These are phyloP conservation scores for Yamadazyma laniorum DNA, from an alignment of 805 yeast genomes.

Conservation along the genomic window DNA sequence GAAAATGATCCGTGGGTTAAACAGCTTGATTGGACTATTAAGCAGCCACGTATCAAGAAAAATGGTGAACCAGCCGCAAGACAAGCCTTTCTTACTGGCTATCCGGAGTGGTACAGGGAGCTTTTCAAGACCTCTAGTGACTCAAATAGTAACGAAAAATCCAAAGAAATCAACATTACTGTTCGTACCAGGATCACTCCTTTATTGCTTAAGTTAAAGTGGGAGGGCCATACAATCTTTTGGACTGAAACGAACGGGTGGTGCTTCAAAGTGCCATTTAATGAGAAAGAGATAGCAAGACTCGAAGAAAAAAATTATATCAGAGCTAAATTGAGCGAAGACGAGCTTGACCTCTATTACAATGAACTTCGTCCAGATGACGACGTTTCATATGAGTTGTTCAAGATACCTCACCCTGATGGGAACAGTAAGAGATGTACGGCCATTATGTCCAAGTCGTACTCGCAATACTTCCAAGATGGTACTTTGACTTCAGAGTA, in stretches of 20 bases:
- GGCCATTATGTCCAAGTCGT: conserved; percentile 73
- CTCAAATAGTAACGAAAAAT: conserved; percentile 26
- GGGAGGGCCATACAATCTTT: conserved; percentile 81
- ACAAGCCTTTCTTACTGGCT: conserved; percentile 80
- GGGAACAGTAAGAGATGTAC: conserved; percentile 77
- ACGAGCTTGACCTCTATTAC: conserved; percentile 24
- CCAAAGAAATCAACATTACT: conserved; percentile 54
- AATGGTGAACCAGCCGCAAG: conserved; percentile 65
- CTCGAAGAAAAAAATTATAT: conserved; percentile 41
- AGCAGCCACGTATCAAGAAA: conserved; percentile 60
- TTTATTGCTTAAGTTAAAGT: conserved; percentile 66
- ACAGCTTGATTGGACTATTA: conserved; percentile 85
- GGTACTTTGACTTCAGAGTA: conserved; percentile 70
- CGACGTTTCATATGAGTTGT: conserved; percentile 36
- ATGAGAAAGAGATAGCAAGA: conserved; percentile 26
- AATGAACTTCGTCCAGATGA: conserved; percentile 21
- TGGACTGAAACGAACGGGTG: conserved; percentile 85
- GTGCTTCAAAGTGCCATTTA: conserved; percentile 69
- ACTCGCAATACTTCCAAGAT: conserved; percentile 66
- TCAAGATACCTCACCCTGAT: conserved; percentile 85
- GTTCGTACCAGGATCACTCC: conserved; percentile 77
- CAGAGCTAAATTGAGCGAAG: conserved; percentile 26
- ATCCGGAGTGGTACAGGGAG: conserved; percentile 89
- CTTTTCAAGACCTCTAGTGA: conserved; percentile 32
- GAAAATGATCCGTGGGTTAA: conserved; percentile 81